A percentile compares a stretch with the other conserved stretches of the same genome.
Evolutionary conservation across 331 rosid species (phyloP).

Genomic region (Cydonia oblonga): DNA sequence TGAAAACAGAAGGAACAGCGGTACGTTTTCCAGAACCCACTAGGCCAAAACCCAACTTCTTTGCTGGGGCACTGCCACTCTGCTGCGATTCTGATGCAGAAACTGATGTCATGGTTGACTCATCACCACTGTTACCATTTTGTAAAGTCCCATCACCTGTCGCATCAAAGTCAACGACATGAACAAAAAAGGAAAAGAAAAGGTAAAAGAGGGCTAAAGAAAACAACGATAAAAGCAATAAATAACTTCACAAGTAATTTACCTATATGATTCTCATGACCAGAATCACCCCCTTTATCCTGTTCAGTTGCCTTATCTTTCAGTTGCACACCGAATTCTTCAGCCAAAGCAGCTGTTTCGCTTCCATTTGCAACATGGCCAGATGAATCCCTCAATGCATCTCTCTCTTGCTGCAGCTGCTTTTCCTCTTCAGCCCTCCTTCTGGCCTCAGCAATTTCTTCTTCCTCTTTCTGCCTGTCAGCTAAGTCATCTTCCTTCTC

Average conservation of each 20-base stretch:
- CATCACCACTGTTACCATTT: conserved; percentile 39
- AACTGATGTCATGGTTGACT: conserved; percentile 34
- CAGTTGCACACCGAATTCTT: conserved; percentile 32
- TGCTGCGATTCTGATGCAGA: conserved; percentile 46
- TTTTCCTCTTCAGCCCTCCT: conserved; percentile 73
- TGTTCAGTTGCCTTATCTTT: conserved; percentile 32
- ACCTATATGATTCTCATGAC: conserved; percentile 52
- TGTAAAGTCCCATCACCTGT: conserved; percentile 48
- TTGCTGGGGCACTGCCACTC: conserved; percentile 55
- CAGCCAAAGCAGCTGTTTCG: conserved; percentile 28
- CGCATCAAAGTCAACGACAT: conserved; percentile 13
- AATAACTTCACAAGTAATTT: not conserved
- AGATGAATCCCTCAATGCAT: conserved; percentile 44
- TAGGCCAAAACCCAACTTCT: conserved; percentile 90
- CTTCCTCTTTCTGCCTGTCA: conserved; percentile 72
- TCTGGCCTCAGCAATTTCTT: conserved; percentile 81
- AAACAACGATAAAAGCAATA: not conserved
- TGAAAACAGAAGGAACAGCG: conserved; percentile 84
- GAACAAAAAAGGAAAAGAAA: conserved; percentile 6
- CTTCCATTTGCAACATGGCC: conserved; percentile 26
- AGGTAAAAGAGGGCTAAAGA: not conserved
- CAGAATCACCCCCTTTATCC: conserved; percentile 30
- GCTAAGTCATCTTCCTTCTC: conserved; percentile 84
- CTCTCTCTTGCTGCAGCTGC: conserved; percentile 43
- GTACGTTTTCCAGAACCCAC: conserved; percentile 96